phyloP scores from a whole-genome alignment of 495 filamentous ascomycete genomes.

The Pseudomonodictys pantanalensis region DNA sequence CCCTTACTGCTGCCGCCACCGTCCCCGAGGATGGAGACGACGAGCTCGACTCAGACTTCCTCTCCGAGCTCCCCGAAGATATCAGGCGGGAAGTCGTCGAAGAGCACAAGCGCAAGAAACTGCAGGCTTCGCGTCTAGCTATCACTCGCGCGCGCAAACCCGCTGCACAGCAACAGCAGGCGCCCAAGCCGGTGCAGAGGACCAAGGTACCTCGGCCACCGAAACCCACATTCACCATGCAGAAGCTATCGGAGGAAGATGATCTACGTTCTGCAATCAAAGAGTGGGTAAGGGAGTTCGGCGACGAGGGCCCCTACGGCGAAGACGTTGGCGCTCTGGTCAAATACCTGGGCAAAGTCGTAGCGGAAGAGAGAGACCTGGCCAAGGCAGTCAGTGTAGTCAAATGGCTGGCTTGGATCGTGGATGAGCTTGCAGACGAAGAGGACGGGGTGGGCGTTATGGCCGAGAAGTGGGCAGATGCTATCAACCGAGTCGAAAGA shows the following conservation, averaged over 20 bases:
- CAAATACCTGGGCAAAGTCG: constrained; percentile 65
- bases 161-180: not conserved
- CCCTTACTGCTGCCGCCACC: not conserved
- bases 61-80: constrained; percentile 78
- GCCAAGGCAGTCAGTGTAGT: constrained; percentile 67
- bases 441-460: constrained; percentile 39
- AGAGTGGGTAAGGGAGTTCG: constrained; percentile 66
- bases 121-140: constrained; percentile 42
- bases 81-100: constrained; percentile 72
- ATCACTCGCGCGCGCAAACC: not conserved
- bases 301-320: constrained; percentile 64
- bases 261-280: constrained; percentile 61
- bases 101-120: constrained; percentile 61
- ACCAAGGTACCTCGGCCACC: constrained; percentile 46
- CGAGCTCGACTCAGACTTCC: constrained; percentile 65
- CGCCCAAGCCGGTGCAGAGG: not conserved
- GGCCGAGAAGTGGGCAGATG: constrained; percentile 49
- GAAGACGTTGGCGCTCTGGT: constrained; percentile 73
- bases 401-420: constrained; percentile 69
- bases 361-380: constrained; percentile 70
- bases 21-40: constrained; percentile 13
- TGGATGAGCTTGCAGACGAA: constrained; percentile 51
- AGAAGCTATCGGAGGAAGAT: constrained; percentile 51
- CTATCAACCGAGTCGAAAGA: constrained; percentile 54
- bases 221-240: constrained; percentile 64